Conservation (phyloP, 2,329 filamentous ascomycete genomes). For the Pezicula radicicola region DNA sequence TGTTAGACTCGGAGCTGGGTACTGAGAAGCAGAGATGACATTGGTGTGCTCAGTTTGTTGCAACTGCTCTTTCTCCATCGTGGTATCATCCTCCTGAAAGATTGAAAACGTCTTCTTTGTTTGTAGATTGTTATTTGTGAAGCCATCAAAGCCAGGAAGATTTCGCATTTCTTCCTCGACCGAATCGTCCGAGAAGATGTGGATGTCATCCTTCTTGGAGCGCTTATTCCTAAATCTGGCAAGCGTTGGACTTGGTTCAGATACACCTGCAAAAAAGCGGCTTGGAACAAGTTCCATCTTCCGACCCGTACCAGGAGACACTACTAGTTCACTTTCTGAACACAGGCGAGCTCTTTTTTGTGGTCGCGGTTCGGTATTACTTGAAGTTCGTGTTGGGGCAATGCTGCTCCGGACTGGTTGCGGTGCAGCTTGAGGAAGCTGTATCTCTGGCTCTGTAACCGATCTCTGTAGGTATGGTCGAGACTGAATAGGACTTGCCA, state of each 20-base stretch:
- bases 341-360: slow-evolving; percentile 49
- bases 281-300: slow-evolving; percentile 35
- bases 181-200: slow-evolving; percentile 50
- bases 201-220: slow-evolving; percentile 38
- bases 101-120: background rate
- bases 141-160: slow-evolving; percentile 33
- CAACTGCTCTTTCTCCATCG: background rate
- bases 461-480: slow-evolving; percentile 22
- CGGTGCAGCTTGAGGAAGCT: slow-evolving; percentile 29
- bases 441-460: slow-evolving; percentile 25
- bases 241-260: slow-evolving; percentile 36
- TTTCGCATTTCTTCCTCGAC: slow-evolving; percentile 46
- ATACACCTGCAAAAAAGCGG: slow-evolving; percentile 40
- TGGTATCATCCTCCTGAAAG: slow-evolving; percentile 1
- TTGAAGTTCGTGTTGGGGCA: slow-evolving; percentile 36
- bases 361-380: slow-evolving; percentile 40
- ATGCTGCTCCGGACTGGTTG: slow-evolving; percentile 33
- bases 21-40: slow-evolving; percentile 12
- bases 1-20: slow-evolving; percentile 17
- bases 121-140: slow-evolving; percentile 7
- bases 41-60: background rate
- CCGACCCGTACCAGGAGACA: slow-evolving; percentile 27
- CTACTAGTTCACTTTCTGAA: slow-evolving; percentile 37
- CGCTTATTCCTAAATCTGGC: slow-evolving; percentile 34
- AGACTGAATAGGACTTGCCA: slow-evolving; percentile 42